Evolutionary conservation across 805 yeast species (phyloP), one percentile per base, ranked within the genome.

Genomic region (Lipomyces starkeyi): DNA sequence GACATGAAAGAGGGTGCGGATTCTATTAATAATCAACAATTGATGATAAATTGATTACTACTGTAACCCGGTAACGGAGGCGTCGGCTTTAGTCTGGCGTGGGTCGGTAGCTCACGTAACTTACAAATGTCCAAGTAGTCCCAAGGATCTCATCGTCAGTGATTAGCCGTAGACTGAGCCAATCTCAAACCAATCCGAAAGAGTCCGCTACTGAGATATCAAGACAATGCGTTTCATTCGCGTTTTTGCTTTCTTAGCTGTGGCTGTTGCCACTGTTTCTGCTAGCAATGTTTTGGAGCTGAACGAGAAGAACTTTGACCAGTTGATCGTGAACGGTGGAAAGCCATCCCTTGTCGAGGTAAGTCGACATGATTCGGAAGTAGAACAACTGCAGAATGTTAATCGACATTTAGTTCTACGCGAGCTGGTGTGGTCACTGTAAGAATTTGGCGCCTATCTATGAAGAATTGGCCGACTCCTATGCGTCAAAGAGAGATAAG

Each of bases 391-490:
- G 8, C 3, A 5, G 43, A 6, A 43, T 43, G 6, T 7, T 43
- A 43, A 43, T 17, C 9, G 25, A 25, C 6, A 29, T n/a, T 2
- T 43, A 91, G 80, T 88, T 87, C 78, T 86, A 84, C 76, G 86
- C 89, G 29, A 67, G 82, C 37, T 85, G 89, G 88, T 87, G 99
- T 82, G 97, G 98, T 2, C 91, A 94, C 79, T 95, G 99, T 79
- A 85, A 88, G 74, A 84, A 87, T 67, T 80, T 94, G 63, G 86
- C 87, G 67, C 88, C 90, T 3, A 86, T 86, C 1, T 89, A 83
- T 78, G 82, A 83, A 60, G 88, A 88, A 75, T 88, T 29, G 95
- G 91, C n/a, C 85, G 85, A 65, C 77, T 79, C 55, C 79, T 91
- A 14, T 84, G 65, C 68, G 22, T 27, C 64, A 11, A 68, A 85